phyloP scores from a whole-genome alignment of 2,329 filamentous ascomycete species.

The Bertia moriformis region DNA sequence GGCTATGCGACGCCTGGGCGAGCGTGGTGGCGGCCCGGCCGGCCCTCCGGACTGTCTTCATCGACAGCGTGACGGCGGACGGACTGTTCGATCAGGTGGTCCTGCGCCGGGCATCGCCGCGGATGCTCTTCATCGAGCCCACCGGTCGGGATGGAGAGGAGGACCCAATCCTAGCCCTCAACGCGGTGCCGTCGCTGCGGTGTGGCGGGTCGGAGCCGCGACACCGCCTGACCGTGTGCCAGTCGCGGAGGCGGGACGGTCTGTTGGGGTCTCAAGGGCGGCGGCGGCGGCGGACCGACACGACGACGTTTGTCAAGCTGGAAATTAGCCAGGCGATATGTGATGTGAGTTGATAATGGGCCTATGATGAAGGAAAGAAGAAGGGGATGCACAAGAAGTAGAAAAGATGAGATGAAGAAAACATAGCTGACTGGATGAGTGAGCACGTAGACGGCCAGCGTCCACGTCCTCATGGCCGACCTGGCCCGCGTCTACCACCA shows the following conservation, averaged over 20 bases:
- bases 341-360: too few species aligned
- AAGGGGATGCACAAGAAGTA: too few species aligned
- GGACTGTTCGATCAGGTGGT: slow-evolving; percentile 34
- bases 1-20: slow-evolving; percentile 33
- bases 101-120: slow-evolving; percentile 28
- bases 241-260: slow-evolving; percentile 19
- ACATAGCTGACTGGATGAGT: slow-evolving; percentile 4
- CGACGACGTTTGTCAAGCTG: slow-evolving; percentile 30
- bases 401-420: too few species aligned
- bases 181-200: slow-evolving; percentile 25
- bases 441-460: slow-evolving; percentile 16
- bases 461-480: slow-evolving; percentile 29
- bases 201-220: slow-evolving; percentile 22
- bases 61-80: slow-evolving; percentile 30
- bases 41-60: slow-evolving; percentile 31
- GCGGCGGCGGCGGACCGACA: too few species aligned
- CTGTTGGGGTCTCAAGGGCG: too few species aligned
- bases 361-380: too few species aligned
- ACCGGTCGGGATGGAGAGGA: slow-evolving; percentile 12
- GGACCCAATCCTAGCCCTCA: slow-evolving; percentile 20
- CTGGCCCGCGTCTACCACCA: slow-evolving; percentile 27
- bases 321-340: slow-evolving; percentile 35
- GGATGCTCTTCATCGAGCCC: slow-evolving; percentile 37
- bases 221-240: slow-evolving; percentile 34
- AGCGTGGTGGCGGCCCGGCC: slow-evolving; percentile 15